These are phyloP conservation scores for Colletotrichum musicola DNA, from an alignment of 2,329 filamentous ascomycete species.

Conservation along the genomic window DNA sequence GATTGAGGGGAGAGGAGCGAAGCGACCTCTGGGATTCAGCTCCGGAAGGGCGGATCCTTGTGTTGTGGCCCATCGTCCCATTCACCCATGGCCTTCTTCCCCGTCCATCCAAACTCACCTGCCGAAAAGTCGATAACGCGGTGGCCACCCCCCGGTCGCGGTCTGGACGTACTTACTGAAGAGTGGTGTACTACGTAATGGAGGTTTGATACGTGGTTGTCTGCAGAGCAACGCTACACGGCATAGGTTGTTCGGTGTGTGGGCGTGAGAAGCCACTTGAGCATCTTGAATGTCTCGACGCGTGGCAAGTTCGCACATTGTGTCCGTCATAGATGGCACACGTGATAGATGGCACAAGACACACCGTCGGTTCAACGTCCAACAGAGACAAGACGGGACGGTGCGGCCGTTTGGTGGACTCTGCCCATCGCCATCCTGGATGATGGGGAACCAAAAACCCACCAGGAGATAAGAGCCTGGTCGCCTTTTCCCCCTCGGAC, in stretches of 20 bases:
- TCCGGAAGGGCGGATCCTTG: neutral
- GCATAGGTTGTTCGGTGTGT: no score
- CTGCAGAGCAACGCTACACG: conserved; percentile 21
- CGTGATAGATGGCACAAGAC: neutral
- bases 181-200: no score
- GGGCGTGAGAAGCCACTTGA: neutral
- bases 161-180: neutral
- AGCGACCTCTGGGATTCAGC: neutral
- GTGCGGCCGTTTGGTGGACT: neutral
- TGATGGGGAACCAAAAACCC: neutral
- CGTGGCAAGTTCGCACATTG: neutral
- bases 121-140: conserved; percentile 35
- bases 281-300: no score
- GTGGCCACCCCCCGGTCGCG: neutral
- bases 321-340: neutral
- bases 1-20: neutral
- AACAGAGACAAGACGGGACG: conserved; percentile 6
- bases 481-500: neutral
- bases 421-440: neutral
- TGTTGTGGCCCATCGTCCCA: neutral
- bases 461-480: conserved; percentile 27
- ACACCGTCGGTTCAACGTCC: neutral
- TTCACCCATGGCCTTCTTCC: conserved; percentile 7
- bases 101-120: conserved; percentile 23
- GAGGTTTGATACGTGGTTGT: neutral